phyloP scores from a whole-genome alignment of 1,139 yeast genomes.

The Pneumocystis canis region DNA sequence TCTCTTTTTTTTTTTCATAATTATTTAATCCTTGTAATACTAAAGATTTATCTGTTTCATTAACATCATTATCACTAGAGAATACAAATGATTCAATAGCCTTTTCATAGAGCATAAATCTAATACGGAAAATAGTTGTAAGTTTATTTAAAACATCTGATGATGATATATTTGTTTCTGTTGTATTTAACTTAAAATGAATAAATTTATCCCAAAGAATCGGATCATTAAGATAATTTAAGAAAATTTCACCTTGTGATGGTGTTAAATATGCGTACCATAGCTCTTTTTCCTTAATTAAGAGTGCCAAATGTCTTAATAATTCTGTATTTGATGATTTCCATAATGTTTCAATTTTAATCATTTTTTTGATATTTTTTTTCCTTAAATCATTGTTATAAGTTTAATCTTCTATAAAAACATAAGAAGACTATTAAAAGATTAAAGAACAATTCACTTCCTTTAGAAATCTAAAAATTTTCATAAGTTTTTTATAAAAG shows the following conservation, averaged over 20 bases:
- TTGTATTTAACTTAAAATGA: not conserved
- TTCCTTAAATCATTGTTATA: no score
- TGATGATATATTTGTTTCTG: not conserved
- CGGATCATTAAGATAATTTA: not conserved
- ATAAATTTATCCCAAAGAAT: not conserved
- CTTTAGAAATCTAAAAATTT: no score
- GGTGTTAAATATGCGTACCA: not conserved
- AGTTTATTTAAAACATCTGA: conserved; percentile 16
- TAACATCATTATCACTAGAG: not conserved
- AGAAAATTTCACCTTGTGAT: not conserved
- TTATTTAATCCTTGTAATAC: conserved; percentile 2
- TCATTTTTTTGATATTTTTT: no score
- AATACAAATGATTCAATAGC: conserved; percentile 8
- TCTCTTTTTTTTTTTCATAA: not conserved
- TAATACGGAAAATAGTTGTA: conserved; percentile 7
- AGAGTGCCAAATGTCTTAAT: not conserved
- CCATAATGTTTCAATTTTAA: not conserved
- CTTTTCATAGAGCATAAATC: conserved; percentile 8
- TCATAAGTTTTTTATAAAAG: no score
- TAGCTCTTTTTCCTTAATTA: not conserved
- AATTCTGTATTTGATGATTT: not conserved
- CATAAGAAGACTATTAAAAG: not conserved
- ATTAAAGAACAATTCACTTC: not conserved
- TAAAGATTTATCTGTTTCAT: conserved; percentile 1
- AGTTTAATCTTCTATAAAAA: not conserved